Conservation (phyloP, 352 stramenopile species). For the Phytopythium chamaehyphon region DNA sequence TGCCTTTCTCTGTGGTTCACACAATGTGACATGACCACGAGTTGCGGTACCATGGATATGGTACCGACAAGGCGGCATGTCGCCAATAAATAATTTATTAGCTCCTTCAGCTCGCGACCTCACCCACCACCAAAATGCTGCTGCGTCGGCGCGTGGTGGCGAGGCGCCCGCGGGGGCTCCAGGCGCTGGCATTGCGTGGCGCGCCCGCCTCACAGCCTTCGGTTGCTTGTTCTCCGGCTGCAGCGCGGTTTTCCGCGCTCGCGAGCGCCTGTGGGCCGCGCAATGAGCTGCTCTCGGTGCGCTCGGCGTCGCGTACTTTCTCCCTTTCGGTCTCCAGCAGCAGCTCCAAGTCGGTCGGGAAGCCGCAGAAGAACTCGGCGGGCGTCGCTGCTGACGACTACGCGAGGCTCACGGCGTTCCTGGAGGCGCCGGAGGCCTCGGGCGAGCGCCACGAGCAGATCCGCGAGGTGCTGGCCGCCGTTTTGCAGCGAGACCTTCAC, state of each 20-base stretch:
- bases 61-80: too few species aligned
- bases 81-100: too few species aligned
- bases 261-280: too few species aligned
- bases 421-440: conserved; percentile 35
- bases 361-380: background rate
- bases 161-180: background rate
- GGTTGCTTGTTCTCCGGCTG: too few species aligned
- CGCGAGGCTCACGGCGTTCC: conserved; percentile 58
- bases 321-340: background rate
- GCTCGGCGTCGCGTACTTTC: background rate
- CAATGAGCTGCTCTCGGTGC: background rate
- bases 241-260: too few species aligned
- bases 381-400: conserved; percentile 42
- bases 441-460: conserved; percentile 26
- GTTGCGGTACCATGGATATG: too few species aligned
- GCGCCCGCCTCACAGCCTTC: background rate
- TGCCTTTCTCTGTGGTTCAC: too few species aligned
- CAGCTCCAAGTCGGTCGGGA: background rate
- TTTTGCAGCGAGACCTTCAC: conserved; percentile 63
- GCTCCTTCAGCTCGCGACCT: background rate
- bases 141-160: conserved; percentile 2
- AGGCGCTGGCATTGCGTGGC: background rate
- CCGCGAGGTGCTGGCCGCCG: conserved; percentile 34
- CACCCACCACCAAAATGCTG: background rate
- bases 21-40: too few species aligned